Conservation (phyloP, 306 rosid genomes). For the Ochetophila trinervis region DNA sequence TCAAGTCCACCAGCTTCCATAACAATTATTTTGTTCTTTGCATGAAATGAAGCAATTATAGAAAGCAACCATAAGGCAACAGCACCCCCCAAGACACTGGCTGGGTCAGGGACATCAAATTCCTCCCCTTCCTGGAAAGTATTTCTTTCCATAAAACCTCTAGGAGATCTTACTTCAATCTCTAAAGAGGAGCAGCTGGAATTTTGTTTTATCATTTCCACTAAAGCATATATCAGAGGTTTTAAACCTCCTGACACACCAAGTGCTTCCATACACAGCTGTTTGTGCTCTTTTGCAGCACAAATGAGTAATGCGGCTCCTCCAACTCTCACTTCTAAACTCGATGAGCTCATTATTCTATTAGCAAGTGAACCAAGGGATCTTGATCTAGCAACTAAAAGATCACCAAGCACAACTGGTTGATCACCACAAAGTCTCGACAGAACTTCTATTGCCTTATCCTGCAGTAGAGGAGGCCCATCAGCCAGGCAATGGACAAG, state of each 20-base stretch:
- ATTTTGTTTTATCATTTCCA: constrained; percentile 67
- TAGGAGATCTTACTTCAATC: constrained; percentile 57
- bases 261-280: constrained; percentile 62
- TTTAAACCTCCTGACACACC: constrained; percentile 58
- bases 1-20: constrained; percentile 92
- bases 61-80: constrained; percentile 87
- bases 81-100: constrained; percentile 60
- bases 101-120: constrained; percentile 65
- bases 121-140: constrained; percentile 65
- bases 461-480: constrained; percentile 76
- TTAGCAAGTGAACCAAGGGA: constrained; percentile 69
- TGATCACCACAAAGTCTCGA: constrained; percentile 83
- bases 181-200: constrained; percentile 50
- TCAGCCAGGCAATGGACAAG: constrained; percentile 75
- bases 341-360: constrained; percentile 70
- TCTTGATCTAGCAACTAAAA: constrained; percentile 52
- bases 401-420: constrained; percentile 58
- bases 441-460: constrained; percentile 81
- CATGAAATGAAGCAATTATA: constrained; percentile 59
- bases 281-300: constrained; percentile 70
- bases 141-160: constrained; percentile 67
- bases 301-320: constrained; percentile 80
- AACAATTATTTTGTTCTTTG: constrained; percentile 48
- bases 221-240: constrained; percentile 61
- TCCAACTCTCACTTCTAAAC: constrained; percentile 77